Evolutionary conservation across 768 basidiomycete genomes (phyloP).

Genomic region (Auricularia sp.): DNA sequence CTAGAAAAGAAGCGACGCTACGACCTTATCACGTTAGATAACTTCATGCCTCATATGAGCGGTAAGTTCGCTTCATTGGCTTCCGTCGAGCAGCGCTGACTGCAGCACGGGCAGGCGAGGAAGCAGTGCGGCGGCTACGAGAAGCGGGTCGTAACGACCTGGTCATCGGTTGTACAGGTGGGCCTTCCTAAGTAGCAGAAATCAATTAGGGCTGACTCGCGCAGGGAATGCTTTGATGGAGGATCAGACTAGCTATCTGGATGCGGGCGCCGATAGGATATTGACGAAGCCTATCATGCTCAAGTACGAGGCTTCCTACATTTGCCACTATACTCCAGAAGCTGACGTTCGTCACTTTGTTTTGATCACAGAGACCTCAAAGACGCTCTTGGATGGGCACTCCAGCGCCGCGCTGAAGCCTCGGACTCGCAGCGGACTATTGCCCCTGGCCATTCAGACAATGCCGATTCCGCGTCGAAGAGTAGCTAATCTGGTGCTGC

Average conservation of each 20-base stretch:
- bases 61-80: not conserved
- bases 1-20: conserved; percentile 17
- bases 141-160: conserved; percentile 24
- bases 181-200: not conserved
- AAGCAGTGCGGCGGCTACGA: conserved; percentile 24
- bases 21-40: conserved; percentile 30
- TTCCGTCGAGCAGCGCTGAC: conserved; percentile 4
- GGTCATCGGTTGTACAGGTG: conserved; percentile 19
- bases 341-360: not conserved
- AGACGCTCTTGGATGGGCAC: not conserved
- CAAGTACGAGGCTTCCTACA: not conserved
- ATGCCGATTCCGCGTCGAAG: no score
- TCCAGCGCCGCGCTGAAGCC: no score
- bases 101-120: conserved; percentile 27
- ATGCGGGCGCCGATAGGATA: conserved; percentile 16
- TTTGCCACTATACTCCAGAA: not conserved
- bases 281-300: conserved; percentile 17
- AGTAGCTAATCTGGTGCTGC: no score
- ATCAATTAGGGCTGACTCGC: conserved; percentile 12
- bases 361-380: not conserved
- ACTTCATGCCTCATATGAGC: conserved; percentile 20
- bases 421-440: no score
- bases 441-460: no score
- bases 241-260: conserved; percentile 23
- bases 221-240: conserved; percentile 22